Evolutionary conservation across 305 asterid genomes (phyloP), one percentile per base, ranked within the genome.

Genomic region (Stenogyne calaminthoides): DNA sequence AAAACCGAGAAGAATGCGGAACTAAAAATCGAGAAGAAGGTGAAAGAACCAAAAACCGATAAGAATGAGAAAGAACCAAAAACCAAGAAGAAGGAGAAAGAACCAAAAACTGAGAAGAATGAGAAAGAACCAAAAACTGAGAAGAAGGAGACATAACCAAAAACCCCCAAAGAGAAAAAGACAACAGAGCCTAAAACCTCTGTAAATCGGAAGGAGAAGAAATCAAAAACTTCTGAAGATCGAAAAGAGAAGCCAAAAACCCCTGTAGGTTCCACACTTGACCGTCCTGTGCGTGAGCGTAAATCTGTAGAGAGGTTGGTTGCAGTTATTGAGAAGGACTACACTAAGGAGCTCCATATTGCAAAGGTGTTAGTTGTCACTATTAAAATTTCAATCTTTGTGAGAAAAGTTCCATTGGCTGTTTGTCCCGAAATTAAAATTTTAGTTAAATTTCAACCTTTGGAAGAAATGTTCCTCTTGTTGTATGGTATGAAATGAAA

Each of bases 241-340:
- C 77, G 76, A 79, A 78, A 80, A 81, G 82, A 63, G 49, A 92
- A 84, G 76, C 91, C 88, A 5, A 87, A 81, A 78, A 87, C 92
- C 52, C 91, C 91, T 27, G 72, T 79, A 16, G 55, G 79, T 60
- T 76, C 79, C 54, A 69, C 85, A 66, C 34, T 69, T 77, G 96
- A 90, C 0, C 97, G 97, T 56, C 96, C 96, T 55, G 88, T 88
- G 51, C 93, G 98, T 14, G 96, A 92, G 78, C 87, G 96, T 8
- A 92, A 90, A 83, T 90, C 94, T 18, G 97, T 90, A 40, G 97
- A 90, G 69, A 86, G 97, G 83, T 79, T 92, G 83, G 98, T 90
- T 49, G 96, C 96, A 57, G 73, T 71, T 44, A 78, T 90, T 69
- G 96, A 92, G 77, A 82, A 79, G 78, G 97, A 89, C 54, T 57